Percentiles rank a stretch among this genome's conserved stretches.
Evolutionary conservation across 2,329 filamentous ascomycete genomes (phyloP).

Genomic region (Trichophyton verrucosum): DNA sequence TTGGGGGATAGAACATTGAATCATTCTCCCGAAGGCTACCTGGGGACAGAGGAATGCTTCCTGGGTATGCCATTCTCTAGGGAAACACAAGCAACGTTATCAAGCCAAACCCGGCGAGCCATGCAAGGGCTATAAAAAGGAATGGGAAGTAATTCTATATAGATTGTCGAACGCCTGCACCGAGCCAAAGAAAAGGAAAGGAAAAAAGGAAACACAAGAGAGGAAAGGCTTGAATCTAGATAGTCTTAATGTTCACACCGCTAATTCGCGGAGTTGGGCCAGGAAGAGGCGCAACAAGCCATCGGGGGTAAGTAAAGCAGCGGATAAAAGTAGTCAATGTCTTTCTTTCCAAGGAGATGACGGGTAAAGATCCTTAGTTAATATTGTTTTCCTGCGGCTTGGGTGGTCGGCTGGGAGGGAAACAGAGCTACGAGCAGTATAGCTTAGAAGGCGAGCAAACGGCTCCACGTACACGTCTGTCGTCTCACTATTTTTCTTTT

Average conservation of each 20-base stretch:
- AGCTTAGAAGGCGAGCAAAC: background rate
- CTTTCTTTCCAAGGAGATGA: background rate
- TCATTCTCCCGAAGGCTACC: conserved; percentile 8
- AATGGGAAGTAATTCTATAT: background rate
- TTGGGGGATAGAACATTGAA: conserved; percentile 9
- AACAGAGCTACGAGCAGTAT: background rate
- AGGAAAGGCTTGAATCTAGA: conserved; percentile 3
- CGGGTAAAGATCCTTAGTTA: conserved; percentile 2
- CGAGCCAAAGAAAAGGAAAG: background rate
- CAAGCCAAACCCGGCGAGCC: background rate
- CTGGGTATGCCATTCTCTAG: conserved; percentile 12
- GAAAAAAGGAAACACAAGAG: background rate
- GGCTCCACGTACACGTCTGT: conserved; percentile 2
- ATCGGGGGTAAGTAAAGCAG: background rate
- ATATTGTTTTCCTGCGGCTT: background rate
- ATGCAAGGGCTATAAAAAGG: conserved; percentile 3
- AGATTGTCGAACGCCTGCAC: background rate
- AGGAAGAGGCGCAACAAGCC: background rate
- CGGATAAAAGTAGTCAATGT: background rate
- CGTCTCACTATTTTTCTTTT: conserved; percentile 3
- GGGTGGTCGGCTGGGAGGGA: background rate
- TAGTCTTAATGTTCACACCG: conserved; percentile 5
- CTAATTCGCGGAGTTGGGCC: conserved; percentile 1
- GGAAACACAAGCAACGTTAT: conserved; percentile 3
- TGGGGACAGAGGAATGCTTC: conserved; percentile 10